Percentiles rank a stretch among this genome's conserved stretches.
Conservation (phyloP, 768 basidiomycete species). For the Leccinum barrowsii region DNA sequence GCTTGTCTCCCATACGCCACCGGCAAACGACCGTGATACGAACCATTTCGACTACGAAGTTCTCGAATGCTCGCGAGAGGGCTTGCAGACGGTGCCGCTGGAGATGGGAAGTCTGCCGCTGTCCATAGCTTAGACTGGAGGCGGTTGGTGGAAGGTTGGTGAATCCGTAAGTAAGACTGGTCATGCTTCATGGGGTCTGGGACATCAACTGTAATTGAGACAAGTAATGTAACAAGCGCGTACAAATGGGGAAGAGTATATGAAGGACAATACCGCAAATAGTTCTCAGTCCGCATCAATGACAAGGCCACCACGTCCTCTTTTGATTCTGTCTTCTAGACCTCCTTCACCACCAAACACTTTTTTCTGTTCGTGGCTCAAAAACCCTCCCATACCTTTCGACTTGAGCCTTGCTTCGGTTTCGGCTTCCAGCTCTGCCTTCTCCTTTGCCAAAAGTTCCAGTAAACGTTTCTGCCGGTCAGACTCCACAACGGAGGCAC, state of each 20-base stretch:
- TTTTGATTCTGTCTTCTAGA: constrained; percentile 71
- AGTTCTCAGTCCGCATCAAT: constrained; percentile 41
- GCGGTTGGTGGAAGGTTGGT: not conserved
- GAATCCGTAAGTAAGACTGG: not conserved
- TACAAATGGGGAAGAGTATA: constrained; percentile 3
- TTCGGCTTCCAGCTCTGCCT: constrained; percentile 71
- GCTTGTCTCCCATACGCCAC: not conserved
- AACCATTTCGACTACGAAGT: not conserved
- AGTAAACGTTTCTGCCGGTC: constrained; percentile 74
- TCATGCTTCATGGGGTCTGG: not conserved
- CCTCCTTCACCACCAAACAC: constrained; percentile 78
- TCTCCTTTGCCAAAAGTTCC: constrained; percentile 69
- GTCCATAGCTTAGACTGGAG: not conserved
- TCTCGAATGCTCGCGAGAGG: not conserved
- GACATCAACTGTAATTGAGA: not conserved
- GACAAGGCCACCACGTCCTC: constrained; percentile 70
- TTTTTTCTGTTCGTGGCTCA: constrained; percentile 79
- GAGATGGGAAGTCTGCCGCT: not conserved
- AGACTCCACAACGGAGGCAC: constrained; percentile 61
- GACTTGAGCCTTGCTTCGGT: constrained; percentile 64
- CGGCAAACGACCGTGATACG: not conserved
- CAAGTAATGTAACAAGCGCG: constrained; percentile 4
- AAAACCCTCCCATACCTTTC: constrained; percentile 76
- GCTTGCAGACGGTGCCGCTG: not conserved
- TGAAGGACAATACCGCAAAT: constrained; percentile 1